phyloP scores from a whole-genome alignment of 352 stramenopile genomes.

The Peronosclerospora sorghi region DNA sequence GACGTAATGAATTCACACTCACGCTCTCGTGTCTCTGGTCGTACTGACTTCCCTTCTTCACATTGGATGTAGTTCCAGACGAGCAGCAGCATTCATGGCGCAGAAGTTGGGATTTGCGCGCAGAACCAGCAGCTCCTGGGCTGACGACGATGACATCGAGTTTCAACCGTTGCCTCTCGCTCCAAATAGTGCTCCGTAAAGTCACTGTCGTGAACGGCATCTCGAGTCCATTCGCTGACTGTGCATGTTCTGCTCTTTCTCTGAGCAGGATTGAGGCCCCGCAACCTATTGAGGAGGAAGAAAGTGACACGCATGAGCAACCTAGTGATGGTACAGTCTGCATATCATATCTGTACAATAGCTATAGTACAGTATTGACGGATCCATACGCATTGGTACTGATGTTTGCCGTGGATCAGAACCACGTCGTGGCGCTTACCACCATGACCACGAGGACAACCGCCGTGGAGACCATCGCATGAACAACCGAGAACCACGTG shows the following conservation, averaged over 20 bases:
- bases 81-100: no score
- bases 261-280: constrained; percentile 17
- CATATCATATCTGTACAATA: neutral
- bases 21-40: no score
- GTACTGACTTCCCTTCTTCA: no score
- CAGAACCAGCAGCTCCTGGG: constrained; percentile 54
- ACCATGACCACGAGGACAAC: constrained; percentile 9
- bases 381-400: constrained; percentile 1
- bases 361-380: neutral
- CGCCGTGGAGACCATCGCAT: constrained; percentile 28
- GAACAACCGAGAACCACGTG: constrained; percentile 16
- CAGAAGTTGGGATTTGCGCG: constrained; percentile 45
- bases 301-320: constrained; percentile 22
- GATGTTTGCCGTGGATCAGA: constrained; percentile 7
- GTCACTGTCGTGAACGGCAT: neutral
- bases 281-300: constrained; percentile 30
- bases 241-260: neutral
- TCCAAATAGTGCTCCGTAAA: constrained; percentile 36
- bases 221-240: constrained; percentile 2
- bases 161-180: constrained; percentile 29
- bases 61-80: no score
- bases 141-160: constrained; percentile 69
- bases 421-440: constrained; percentile 14
- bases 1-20: no score
- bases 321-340: constrained; percentile 15